Evolutionary conservation across 345 rosid genomes (phyloP).

Genomic region (Capsella bursapastoris): DNA sequence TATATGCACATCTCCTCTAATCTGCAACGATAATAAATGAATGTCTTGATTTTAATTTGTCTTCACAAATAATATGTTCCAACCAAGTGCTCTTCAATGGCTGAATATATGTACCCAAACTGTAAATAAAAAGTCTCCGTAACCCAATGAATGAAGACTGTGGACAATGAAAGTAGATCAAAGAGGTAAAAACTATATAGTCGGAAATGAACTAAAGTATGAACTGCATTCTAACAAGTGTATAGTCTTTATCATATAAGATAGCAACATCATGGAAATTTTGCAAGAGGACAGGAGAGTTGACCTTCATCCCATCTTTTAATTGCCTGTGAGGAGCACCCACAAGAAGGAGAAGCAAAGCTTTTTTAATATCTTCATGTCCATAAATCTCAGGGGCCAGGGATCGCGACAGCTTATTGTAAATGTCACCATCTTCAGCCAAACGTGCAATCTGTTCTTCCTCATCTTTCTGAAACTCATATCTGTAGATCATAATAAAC

Average conservation of each 20-base stretch:
- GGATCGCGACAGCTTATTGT: constrained; percentile 86
- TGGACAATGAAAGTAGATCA: background rate
- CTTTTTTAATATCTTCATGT: constrained; percentile 96
- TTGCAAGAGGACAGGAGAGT: constrained; percentile 1
- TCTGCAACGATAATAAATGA: constrained; percentile 56
- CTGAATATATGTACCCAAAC: constrained; percentile 8
- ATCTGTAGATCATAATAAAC: constrained; percentile 53
- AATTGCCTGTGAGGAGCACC: constrained; percentile 96
- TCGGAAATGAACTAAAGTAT: constrained; percentile 7
- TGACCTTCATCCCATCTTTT: constrained; percentile 99
- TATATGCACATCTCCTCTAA: constrained; percentile 94
- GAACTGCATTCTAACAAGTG: constrained; percentile 1
- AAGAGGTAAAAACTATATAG: constrained; percentile 12
- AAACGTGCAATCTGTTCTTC: constrained; percentile 84
- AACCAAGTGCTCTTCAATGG: background rate
- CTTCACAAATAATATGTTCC: constrained; percentile 1
- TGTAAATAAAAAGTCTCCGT: constrained; percentile 7
- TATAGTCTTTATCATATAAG: constrained; percentile 1
- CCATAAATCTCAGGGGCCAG: constrained; percentile 99
- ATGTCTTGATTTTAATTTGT: constrained; percentile 9
- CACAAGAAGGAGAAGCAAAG: constrained; percentile 92
- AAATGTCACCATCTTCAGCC: constrained; percentile 98
- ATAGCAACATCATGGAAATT: constrained; percentile 11
- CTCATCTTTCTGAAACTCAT: constrained; percentile 83
- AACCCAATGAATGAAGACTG: constrained; percentile 21